A percentile compares a stretch with the other conserved stretches of the same genome.
These are phyloP conservation scores for Coemansia sp. DNA, from an alignment of 192 early-diverging fungal species.

Conservation along the genomic window DNA sequence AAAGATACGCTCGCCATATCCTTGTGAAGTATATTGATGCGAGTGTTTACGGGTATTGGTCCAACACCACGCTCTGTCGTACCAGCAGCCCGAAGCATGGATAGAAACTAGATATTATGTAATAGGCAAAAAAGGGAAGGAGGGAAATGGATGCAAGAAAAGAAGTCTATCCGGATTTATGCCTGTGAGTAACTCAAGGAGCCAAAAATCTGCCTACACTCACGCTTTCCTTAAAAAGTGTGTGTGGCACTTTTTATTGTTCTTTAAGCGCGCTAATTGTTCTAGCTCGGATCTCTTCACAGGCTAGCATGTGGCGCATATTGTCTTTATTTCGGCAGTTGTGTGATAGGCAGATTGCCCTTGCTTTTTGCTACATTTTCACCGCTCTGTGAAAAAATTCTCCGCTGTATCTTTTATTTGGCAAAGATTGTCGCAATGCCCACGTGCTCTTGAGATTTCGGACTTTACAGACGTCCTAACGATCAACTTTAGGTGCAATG, in stretches of 20 bases:
- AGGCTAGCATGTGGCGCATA: not conserved
- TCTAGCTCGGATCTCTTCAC: not conserved
- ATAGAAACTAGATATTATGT: not conserved
- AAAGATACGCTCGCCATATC: not conserved
- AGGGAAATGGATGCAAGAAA: not conserved
- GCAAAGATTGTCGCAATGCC: not conserved
- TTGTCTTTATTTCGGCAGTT: not conserved
- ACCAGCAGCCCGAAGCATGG: not conserved
- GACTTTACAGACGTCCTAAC: not conserved
- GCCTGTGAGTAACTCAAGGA: not conserved
- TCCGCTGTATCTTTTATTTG: constrained; percentile 20
- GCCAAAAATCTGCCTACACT: not conserved
- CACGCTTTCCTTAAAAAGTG: not conserved
- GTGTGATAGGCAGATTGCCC: not conserved
- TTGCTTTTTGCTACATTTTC: not conserved
- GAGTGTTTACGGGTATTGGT: not conserved
- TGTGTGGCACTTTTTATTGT: not conserved
- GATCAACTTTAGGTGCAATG: not conserved
- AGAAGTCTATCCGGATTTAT: not conserved
- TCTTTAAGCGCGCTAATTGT: not conserved
- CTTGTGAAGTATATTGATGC: not conserved
- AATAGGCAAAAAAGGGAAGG: not conserved
- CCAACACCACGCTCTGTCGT: not conserved
- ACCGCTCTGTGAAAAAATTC: constrained; percentile 21
- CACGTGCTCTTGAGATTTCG: not conserved